Evolutionary conservation across 2,329 filamentous ascomycete species (phyloP), one percentile per base, ranked within the genome.

Genomic region (Phialocephala subalpina): DNA sequence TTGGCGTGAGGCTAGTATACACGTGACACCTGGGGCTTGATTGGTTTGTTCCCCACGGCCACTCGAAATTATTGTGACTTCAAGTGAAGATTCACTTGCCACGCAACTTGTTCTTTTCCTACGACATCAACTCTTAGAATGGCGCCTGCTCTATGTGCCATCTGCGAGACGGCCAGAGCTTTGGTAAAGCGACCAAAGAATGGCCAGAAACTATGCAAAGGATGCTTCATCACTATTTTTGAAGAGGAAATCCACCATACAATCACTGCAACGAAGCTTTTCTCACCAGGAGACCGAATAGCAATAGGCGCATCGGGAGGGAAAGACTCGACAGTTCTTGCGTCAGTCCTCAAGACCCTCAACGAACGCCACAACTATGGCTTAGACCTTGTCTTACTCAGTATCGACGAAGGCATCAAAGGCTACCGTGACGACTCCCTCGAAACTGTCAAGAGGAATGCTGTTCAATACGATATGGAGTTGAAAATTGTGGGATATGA

Each of bases 271-370:
- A 93, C 92, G 20, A 82, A 85, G n/a, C 86, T 99, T 18, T 99
- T 99, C 79, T 83, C 84, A 53, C 89, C 86, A 1, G 95, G 95
- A 65, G 96, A 99, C 78, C 88, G 87, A 67, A 87, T 99, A 45
- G 97, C 96, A 8, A 97, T 99, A 74, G 97, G 96, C 52, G 96
- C 97, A 58, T 97, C 94, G 1, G 96, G 96, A 63, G 96, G 96
- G 73, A 99, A 99, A 80, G 96, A 99, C 79, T 97, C 94, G 60
- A 99, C 96, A 0, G 96, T 99, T 0, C 85, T 99, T 12, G 96
- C 96, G 4, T 97, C 94, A 0, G 94, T 99, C 0, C 85, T 99
- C 60, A 97, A 97, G 78, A 97, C 94, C 0, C 83, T 99, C 2
- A 98, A 99, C 73, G 93, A 97, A 77, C 88, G 94, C 55, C 88